These are phyloP conservation scores for Massariosphaeria phaeospora DNA, from an alignment of 495 filamentous ascomycete genomes.

Conservation along the genomic window DNA sequence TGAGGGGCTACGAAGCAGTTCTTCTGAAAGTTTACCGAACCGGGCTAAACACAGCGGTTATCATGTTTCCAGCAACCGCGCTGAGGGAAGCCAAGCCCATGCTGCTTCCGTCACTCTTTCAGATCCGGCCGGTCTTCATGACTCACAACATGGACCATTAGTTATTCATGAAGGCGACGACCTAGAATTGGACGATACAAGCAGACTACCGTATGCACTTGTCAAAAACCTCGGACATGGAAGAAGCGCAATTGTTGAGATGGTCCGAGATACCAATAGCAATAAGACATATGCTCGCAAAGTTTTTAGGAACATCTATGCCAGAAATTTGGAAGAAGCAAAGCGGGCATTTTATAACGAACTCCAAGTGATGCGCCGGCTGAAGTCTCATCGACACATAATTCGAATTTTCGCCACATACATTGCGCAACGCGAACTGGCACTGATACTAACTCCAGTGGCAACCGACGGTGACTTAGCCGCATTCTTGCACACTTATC, in stretches of 20 bases:
- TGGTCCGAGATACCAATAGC: slow-evolving; percentile 11
- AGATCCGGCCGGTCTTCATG: background rate
- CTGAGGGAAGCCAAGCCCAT: background rate
- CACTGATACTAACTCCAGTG: slow-evolving; percentile 18
- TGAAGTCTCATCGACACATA: slow-evolving; percentile 20
- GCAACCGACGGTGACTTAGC: slow-evolving; percentile 14
- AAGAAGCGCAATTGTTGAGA: slow-evolving; percentile 7
- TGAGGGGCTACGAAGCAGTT: background rate
- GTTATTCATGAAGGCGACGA: slow-evolving; percentile 6
- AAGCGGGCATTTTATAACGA: slow-evolving; percentile 13
- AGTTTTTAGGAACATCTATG: background rate
- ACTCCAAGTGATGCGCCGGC: slow-evolving; percentile 8
- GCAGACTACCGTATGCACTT: slow-evolving; percentile 8
- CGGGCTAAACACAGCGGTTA: background rate
- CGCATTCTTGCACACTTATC: slow-evolving; percentile 8
- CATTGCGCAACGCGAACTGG: slow-evolving; percentile 6
- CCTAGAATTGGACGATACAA: background rate
- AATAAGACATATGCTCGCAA: slow-evolving; percentile 17
- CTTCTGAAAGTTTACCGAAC: background rate
- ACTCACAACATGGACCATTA: background rate
- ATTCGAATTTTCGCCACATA: slow-evolving; percentile 22
- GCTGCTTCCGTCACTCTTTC: background rate
- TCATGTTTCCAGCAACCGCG: background rate
- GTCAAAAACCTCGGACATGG: slow-evolving; percentile 9
- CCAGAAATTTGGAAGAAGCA: background rate